These are phyloP conservation scores for Neurospora pannonica DNA, from an alignment of 495 filamentous ascomycete species.

Conservation along the genomic window DNA sequence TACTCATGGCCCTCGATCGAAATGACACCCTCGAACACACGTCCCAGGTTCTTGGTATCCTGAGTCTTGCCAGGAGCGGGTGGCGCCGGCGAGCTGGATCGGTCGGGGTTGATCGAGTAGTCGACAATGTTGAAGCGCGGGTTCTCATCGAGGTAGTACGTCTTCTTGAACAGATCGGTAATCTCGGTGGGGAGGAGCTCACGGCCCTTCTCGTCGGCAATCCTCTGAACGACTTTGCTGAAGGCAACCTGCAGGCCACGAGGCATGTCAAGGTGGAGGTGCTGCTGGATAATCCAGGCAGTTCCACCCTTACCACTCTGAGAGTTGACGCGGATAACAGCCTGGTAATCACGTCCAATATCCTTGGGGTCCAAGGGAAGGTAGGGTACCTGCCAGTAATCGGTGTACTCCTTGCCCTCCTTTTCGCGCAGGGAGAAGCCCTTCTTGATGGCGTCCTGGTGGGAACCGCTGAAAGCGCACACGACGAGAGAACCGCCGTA, in stretches of 20 bases:
- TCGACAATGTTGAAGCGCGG: constrained; percentile 82
- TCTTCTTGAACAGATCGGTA: constrained; percentile 70
- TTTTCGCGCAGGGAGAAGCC: constrained; percentile 70
- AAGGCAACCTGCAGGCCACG: constrained; percentile 91
- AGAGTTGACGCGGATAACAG: constrained; percentile 94
- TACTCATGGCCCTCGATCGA: constrained; percentile 76
- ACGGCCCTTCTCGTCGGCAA: constrained; percentile 63
- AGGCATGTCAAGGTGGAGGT: constrained; percentile 84
- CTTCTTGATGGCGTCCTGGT: constrained; percentile 98
- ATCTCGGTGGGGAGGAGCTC: constrained; percentile 82
- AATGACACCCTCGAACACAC: constrained; percentile 81
- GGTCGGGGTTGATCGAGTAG: constrained; percentile 83
- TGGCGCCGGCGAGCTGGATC: constrained; percentile 66
- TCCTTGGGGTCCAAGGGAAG: constrained; percentile 88
- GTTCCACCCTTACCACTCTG: constrained; percentile 93
- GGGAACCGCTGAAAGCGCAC: constrained; percentile 81
- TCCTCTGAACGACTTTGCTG: constrained; percentile 72
- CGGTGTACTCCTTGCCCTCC: constrained; percentile 47
- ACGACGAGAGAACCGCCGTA: constrained; percentile 87
- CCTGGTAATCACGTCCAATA: constrained; percentile 93
- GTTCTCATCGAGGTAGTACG: constrained; percentile 74
- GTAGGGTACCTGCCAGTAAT: constrained; percentile 67
- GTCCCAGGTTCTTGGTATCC: constrained; percentile 66
- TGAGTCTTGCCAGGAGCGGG: constrained; percentile 57
- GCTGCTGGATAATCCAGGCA: constrained; percentile 86